These are phyloP conservation scores for Verticillium nubilum DNA, from an alignment of 2,329 filamentous ascomycete species.

Conservation along the genomic window DNA sequence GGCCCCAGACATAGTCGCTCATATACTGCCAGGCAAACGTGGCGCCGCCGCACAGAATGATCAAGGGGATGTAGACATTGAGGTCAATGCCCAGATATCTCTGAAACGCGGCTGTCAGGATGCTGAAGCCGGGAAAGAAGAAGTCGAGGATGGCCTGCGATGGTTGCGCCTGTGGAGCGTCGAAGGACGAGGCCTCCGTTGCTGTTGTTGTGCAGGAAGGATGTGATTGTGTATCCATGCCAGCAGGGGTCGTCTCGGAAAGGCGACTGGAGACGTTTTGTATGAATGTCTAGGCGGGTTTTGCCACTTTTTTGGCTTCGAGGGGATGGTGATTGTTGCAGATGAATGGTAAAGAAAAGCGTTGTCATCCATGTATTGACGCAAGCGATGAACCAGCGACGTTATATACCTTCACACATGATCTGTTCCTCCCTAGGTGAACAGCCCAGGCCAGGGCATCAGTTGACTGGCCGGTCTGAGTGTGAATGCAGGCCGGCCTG, in stretches of 20 bases:
- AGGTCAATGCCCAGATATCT: constrained; percentile 57
- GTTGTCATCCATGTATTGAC: too few relatives aligned
- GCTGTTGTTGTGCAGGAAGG: neutral
- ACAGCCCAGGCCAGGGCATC: neutral
- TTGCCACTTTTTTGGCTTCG: too few relatives aligned
- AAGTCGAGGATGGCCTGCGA: constrained; percentile 46
- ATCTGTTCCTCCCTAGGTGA: neutral
- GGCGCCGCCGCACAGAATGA: constrained; percentile 44
- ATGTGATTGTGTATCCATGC: neutral
- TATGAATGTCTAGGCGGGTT: neutral
- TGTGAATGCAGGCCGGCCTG: neutral
- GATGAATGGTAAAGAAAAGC: too few relatives aligned
- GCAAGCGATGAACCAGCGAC: too few relatives aligned
- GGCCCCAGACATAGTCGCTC: constrained; percentile 38
- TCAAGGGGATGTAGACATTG: constrained; percentile 54
- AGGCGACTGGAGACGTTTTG: neutral
- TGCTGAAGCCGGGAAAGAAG: constrained; percentile 61
- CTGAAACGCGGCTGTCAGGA: constrained; percentile 46
- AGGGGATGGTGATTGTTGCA: too few relatives aligned
- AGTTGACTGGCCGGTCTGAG: neutral
- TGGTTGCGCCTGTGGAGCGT: neutral
- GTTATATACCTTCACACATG: neutral
- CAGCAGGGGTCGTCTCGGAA: neutral
- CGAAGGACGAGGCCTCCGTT: neutral
- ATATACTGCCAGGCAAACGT: constrained; percentile 49